Conservation (phyloP, 495 filamentous ascomycete genomes). For the Corynascus novoguineensis region DNA sequence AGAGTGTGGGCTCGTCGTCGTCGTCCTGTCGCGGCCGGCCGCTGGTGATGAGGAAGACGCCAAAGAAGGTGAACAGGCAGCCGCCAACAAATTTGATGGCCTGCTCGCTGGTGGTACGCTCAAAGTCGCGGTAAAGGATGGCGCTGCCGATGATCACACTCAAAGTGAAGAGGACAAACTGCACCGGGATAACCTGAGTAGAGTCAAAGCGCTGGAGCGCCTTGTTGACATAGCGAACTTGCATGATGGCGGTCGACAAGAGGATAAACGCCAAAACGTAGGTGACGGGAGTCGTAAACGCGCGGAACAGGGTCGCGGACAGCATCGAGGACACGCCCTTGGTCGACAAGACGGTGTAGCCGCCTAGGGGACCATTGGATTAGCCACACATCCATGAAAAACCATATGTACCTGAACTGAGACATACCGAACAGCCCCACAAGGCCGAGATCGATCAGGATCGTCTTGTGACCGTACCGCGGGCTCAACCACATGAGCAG, state of each 20-base stretch:
- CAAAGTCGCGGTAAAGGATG: constrained; percentile 88
- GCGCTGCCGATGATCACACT: constrained; percentile 93
- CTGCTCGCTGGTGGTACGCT: constrained; percentile 62
- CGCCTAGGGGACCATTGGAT: constrained; percentile 57
- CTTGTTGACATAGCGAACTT: constrained; percentile 93
- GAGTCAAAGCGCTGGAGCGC: constrained; percentile 92
- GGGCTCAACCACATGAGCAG: constrained; percentile 75
- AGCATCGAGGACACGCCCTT: constrained; percentile 95
- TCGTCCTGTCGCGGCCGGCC: constrained; percentile 46
- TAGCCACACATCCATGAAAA: neutral
- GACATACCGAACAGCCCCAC: constrained; percentile 83
- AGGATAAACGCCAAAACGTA: constrained; percentile 77
- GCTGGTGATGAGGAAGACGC: constrained; percentile 89
- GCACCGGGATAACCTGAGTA: constrained; percentile 92
- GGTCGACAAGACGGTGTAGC: constrained; percentile 90
- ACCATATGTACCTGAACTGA: neutral
- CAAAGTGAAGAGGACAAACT: constrained; percentile 94
- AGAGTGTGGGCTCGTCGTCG: constrained; percentile 49
- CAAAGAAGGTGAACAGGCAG: constrained; percentile 84
- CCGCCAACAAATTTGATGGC: constrained; percentile 82
- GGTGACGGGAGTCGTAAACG: constrained; percentile 84
- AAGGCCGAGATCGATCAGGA: constrained; percentile 87
- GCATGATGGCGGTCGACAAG: constrained; percentile 79
- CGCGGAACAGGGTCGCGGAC: constrained; percentile 78
- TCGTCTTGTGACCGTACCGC: constrained; percentile 73